Evolutionary conservation across 345 rosid species (phyloP).

Genomic region (Theobroma cacao): DNA sequence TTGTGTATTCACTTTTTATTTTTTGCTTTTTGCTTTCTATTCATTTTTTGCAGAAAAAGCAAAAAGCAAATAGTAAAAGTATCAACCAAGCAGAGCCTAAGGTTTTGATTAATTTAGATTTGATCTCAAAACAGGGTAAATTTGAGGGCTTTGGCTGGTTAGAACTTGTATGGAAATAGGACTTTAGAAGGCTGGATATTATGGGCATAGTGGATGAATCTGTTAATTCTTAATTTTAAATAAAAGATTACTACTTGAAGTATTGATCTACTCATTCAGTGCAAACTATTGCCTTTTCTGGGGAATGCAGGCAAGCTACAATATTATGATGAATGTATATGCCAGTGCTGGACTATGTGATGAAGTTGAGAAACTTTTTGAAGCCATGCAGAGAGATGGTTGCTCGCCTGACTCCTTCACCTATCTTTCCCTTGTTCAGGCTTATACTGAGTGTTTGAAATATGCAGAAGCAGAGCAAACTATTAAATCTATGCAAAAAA

Average conservation of each 20-base stretch:
- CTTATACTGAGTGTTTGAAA: slow-evolving; percentile 51
- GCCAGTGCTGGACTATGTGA: slow-evolving; percentile 39
- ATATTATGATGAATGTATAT: slow-evolving; percentile 54
- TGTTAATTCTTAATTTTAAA: neutral
- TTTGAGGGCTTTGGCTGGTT: neutral
- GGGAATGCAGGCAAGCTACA: slow-evolving; percentile 67
- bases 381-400: slow-evolving; percentile 58
- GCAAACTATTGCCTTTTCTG: slow-evolving; percentile 9
- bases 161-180: neutral
- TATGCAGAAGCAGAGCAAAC: slow-evolving; percentile 59
- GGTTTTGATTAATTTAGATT: neutral
- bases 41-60: too few relatives aligned
- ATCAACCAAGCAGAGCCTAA: too few relatives aligned
- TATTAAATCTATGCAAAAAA: slow-evolving; percentile 45
- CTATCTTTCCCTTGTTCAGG: slow-evolving; percentile 55
- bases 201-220: neutral
- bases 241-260: neutral
- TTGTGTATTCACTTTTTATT: too few relatives aligned
- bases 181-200: too few relatives aligned
- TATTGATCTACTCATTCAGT: slow-evolving; percentile 1
- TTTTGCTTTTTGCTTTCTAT: too few relatives aligned
- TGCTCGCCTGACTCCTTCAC: slow-evolving; percentile 43
- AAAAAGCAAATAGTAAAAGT: too few relatives aligned
- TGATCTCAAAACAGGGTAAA: neutral
- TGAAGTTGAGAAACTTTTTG: slow-evolving; percentile 54